Evolutionary conservation across 1,139 yeast species (phyloP), one percentile per base, ranked within the genome.

Genomic region (Geotrichum restrictum): DNA sequence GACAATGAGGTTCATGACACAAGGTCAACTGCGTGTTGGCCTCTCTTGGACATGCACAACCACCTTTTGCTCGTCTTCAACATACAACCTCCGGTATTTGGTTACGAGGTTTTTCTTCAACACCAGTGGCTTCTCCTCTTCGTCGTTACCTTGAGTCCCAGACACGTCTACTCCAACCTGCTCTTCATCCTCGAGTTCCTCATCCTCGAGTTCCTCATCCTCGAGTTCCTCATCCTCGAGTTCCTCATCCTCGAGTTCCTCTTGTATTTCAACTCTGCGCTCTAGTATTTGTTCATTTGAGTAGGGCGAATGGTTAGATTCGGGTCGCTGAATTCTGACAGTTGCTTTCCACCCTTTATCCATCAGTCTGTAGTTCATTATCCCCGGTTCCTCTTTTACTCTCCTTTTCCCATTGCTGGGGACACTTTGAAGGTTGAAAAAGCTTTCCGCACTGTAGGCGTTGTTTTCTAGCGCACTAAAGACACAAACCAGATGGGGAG

Each of bases 201-300:
- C n/a, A n/a, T n/a, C n/a, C n/a, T n/a, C n/a, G n/a, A n/a, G n/a
- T n/a, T n/a, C n/a, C n/a, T n/a, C n/a, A n/a, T n/a, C n/a, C n/a
- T n/a, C n/a, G n/a, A n/a, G n/a, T n/a, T n/a, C n/a, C n/a, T n/a
- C n/a, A n/a, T n/a, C n/a, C n/a, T n/a, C n/a, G n/a, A n/a, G n/a
- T n/a, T n/a, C n/a, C n/a, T n/a, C 2, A 8, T 41, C 32, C 14
- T 46, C 45, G 21, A 49, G 27, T 18, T 47, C 38, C 29, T 49
- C 52, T 40, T 48, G 43, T 2, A 53, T 18, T 8, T 45, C 40
- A 39, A 53, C 31, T 11, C 45, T 49, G 14, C 56, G 44, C 27
- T 53, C 52, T 14, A 53, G 24, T 2, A 53, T 31, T 24, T 53
- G 56, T 34, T 53, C 54, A 22, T 45, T 44, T 10, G 56, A 42